Evolutionary conservation across 1,139 yeast species (phyloP), one percentile per base, ranked within the genome.

Genomic region (Pichia sp.): DNA sequence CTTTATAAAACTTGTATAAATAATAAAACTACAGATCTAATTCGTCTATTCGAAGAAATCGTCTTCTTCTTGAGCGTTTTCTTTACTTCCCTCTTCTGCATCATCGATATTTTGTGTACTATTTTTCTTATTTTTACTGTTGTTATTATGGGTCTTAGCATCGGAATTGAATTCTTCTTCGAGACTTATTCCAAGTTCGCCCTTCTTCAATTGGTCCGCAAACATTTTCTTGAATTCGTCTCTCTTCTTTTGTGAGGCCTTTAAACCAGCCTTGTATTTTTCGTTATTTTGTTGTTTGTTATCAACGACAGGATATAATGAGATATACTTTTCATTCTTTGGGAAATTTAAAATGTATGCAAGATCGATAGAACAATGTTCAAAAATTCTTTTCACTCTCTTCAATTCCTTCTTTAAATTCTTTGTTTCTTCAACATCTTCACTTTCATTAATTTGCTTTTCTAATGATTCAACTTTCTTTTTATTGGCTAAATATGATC

Each of bases 321-420:
- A 81, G 33, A 89, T 79, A 63, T 93, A 93, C 67, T 89, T 91
- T 58, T 81, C 81, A 44, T 82, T 76, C 60, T 79, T 79, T 31
- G 99, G 98, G 69, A 81, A 93, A 59, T 85, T 73, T 17, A 82
- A 75, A 19, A 85, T 81, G 61, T 93, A 93, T 31, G 87, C 87
- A 36, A 87, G 68, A 59, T 91, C 96, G 12, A 83, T 69, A 61
- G 84, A 85, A 43, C 81, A 73, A 53, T 83, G 83, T 47, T 67
- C 66, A 43, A 85, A 67, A 42, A 72, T 72, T 53, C 76, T 74
- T 59, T 79, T 74, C 32, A 74, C 73, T 61, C 69, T 76, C 60
- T 75, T 80, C 47, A 78, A 66, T 22, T 76, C 78, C 52, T 81
- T 81, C 57, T 76, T 75, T 19, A 72, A 70, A 24, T 69, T 75